phyloP scores from a whole-genome alignment of 306 rosid species.

The Prunus davidiana region DNA sequence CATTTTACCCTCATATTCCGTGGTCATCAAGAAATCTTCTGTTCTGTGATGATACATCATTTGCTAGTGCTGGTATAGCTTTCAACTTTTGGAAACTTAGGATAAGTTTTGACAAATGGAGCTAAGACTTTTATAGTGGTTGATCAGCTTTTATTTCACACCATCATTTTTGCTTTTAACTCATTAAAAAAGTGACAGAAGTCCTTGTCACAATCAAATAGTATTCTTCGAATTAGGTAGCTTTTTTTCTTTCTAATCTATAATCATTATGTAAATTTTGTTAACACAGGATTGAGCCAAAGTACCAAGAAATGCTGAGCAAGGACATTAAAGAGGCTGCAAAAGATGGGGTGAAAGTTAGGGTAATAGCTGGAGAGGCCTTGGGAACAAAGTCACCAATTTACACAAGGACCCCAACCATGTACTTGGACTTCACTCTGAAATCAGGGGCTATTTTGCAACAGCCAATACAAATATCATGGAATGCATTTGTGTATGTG shows the following conservation, averaged over 20 bases:
- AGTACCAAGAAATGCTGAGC: slow-evolving; percentile 77
- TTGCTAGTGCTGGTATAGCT: neutral
- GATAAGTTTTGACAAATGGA: neutral
- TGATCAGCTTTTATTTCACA: neutral
- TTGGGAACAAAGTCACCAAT: slow-evolving; percentile 81
- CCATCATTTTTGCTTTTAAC: neutral
- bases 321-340: slow-evolving; percentile 66
- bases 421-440: slow-evolving; percentile 87
- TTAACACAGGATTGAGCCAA: slow-evolving; percentile 77
- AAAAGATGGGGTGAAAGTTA: slow-evolving; percentile 73
- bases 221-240: neutral
- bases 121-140: neutral
- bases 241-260: neutral
- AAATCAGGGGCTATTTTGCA: slow-evolving; percentile 67
- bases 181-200: neutral
- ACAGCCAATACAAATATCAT: slow-evolving; percentile 67
- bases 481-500: slow-evolving; percentile 87
- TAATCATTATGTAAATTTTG: neutral
- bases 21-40: neutral
- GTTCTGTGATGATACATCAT: slow-evolving; percentile 1
- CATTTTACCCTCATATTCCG: slow-evolving; percentile 1
- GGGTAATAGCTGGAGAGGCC: slow-evolving; percentile 92
- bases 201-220: neutral
- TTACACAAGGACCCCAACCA: slow-evolving; percentile 86
- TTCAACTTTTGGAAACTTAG: neutral